Conservation (phyloP, 805 yeast species). For the Sugiyamaella lignohabitans region DNA sequence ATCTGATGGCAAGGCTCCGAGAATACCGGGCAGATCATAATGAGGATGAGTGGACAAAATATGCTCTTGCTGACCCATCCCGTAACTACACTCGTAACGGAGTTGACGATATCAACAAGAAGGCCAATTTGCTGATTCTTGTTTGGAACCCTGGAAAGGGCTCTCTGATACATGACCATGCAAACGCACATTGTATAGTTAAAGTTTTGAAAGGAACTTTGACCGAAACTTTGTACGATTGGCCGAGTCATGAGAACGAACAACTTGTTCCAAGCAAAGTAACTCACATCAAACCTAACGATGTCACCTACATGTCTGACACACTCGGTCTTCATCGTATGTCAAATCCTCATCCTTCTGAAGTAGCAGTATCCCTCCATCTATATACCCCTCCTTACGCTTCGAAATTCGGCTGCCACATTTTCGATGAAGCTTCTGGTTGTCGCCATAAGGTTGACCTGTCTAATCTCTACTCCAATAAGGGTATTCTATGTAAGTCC, state of each 20-base stretch:
- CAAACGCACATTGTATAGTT: conserved; percentile 71
- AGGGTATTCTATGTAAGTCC: conserved; percentile 35
- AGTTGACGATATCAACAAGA: conserved; percentile 60
- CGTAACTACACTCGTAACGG: conserved; percentile 62
- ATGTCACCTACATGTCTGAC: conserved; percentile 62
- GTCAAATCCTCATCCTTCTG: conserved; percentile 39
- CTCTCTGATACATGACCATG: conserved; percentile 67
- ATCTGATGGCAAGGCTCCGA: conserved; percentile 42
- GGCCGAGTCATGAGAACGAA: conserved; percentile 34
- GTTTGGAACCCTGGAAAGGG: conserved; percentile 67
- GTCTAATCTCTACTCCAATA: conserved; percentile 56
- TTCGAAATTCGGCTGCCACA: conserved; percentile 40
- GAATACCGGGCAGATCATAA: conserved; percentile 37
- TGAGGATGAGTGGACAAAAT: conserved; percentile 51
- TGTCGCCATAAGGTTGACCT: conserved; percentile 49
- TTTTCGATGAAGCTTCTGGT: conserved; percentile 44
- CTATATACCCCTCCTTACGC: conserved; percentile 76
- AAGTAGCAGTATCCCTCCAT: conserved; percentile 56
- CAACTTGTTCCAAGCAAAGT: conserved; percentile 24
- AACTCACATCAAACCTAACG: conserved; percentile 28
- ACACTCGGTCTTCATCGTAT: conserved; percentile 60
- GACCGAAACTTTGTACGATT: conserved; percentile 49
- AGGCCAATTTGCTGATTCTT: conserved; percentile 59
- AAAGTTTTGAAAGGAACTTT: conserved; percentile 57
- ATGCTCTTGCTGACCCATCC: conserved; percentile 47